Evolutionary conservation across 208 protist species (phyloP), one percentile per base, ranked within the genome.

Genomic region (Trypanosoma theileri): DNA sequence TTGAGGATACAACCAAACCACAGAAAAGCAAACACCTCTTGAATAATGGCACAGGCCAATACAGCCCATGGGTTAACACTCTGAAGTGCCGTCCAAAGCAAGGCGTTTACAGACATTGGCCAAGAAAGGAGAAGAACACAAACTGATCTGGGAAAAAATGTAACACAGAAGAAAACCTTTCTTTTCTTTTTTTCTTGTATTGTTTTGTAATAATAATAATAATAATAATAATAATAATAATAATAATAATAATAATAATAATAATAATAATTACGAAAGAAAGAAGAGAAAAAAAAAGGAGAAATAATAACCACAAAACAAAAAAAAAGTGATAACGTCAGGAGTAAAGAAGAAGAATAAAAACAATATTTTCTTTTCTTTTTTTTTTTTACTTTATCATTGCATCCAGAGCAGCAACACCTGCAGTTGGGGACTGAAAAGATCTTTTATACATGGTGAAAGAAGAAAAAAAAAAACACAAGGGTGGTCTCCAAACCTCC

Each of bases 1-100:
- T 83, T 75, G 31, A 96, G 81, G 56, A 96, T 91, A 65, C 67
- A 71, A 52, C 78, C 73, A 62, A 91, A 96, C 91, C 91, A 96
- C 44, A 79, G 40, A 70, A 88, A 80, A 16, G 83, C 82, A 75
- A 93, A 80, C 44, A 92, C 59, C 40, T 88, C 75, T 75, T 96
- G 91, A 16, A 78, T 74, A 3, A 90, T 63, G 28, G 84, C 80
- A 59, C 69, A 80, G 21, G 58, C 54, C 19, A 84, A 64, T 22
- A 93, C 42, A 74, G 87, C 66, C 31, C 79, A 78, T 0, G 75
- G 79, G 67, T 90, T 85, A 50, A 92, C 52, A 12, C 60, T 42
- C 45, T 65, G 59, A 19, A 91, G 11, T 19, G 66, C 52, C 35
- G 28, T 16, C 14, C 46, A 66, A 40, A 76, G 2, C 9, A 22